Conservation (phyloP, 768 basidiomycete species). For the Dentipellis fragilis region DNA sequence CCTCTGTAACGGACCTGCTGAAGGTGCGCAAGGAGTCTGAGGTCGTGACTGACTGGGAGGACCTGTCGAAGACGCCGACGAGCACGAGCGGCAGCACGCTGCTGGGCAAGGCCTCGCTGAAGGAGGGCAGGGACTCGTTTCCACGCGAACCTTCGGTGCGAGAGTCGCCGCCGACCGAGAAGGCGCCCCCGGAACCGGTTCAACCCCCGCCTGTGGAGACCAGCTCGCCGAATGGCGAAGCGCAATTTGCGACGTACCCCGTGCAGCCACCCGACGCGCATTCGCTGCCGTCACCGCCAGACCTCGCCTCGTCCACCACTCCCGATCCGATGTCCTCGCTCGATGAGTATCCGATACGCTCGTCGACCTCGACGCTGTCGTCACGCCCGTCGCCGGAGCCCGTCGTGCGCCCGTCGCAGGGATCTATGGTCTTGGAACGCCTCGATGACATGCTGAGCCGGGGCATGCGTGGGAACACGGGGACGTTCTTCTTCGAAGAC, state of each 20-base stretch:
- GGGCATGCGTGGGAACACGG: constrained; percentile 43
- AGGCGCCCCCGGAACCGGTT: constrained; percentile 4
- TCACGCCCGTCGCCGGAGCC: constrained; percentile 48
- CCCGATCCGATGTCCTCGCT: constrained; percentile 73
- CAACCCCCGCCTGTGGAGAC: background rate
- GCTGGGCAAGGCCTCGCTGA: constrained; percentile 17
- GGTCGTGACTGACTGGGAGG: constrained; percentile 56
- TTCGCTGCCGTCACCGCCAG: constrained; percentile 28
- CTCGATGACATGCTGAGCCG: constrained; percentile 63
- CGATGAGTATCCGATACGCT: constrained; percentile 58
- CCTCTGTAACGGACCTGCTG: constrained; percentile 59
- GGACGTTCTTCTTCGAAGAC: constrained; percentile 63
- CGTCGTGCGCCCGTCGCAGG: constrained; percentile 28
- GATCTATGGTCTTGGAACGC: constrained; percentile 50
- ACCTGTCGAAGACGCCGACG: constrained; percentile 41
- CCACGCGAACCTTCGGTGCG: constrained; percentile 1
- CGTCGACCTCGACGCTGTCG: constrained; percentile 66
- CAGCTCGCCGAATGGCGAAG: constrained; percentile 9
- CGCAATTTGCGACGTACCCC: constrained; percentile 25
- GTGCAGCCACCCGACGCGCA: constrained; percentile 2
- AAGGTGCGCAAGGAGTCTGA: constrained; percentile 46
- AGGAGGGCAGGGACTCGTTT: constrained; percentile 16
- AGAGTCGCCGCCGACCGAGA: constrained; percentile 6
- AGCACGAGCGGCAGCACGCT: constrained; percentile 30
- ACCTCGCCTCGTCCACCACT: constrained; percentile 53